These are phyloP conservation scores for Colletotrichum liaoningense DNA, from an alignment of 2,329 filamentous ascomycete species.

Conservation along the genomic window DNA sequence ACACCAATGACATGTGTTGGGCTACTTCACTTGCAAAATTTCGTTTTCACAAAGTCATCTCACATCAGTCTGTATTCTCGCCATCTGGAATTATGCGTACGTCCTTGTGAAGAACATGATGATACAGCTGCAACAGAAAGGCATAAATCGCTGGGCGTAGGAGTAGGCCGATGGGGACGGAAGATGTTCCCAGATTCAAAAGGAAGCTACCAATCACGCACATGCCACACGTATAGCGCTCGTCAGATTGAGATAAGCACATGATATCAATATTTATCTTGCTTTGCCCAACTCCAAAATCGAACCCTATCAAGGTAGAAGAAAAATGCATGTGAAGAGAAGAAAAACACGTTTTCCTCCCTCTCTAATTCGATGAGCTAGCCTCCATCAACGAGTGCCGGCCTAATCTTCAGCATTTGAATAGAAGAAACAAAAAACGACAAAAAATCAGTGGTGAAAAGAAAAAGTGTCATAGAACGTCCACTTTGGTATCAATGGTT, in stretches of 20 bases:
- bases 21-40: neutral
- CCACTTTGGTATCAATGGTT: conserved; percentile 36
- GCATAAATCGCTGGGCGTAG: neutral
- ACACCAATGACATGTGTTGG: neutral
- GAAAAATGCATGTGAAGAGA: neutral
- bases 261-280: conserved; percentile 4
- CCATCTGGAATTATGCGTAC: no score
- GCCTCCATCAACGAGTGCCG: neutral
- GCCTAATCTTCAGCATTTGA: neutral
- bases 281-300: conserved; percentile 23
- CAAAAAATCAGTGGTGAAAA: conserved; percentile 5
- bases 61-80: neutral
- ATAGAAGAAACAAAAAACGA: neutral
- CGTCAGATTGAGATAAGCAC: neutral
- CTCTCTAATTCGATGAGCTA: neutral
- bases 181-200: neutral
- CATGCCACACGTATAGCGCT: neutral
- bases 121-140: neutral
- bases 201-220: neutral
- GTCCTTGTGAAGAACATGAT: neutral
- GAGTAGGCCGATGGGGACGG: neutral
- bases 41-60: neutral
- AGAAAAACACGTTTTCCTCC: neutral
- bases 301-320: neutral
- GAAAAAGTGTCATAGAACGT: conserved; percentile 15